These are phyloP conservation scores for Sparassis latifolia DNA, from an alignment of 1,284 basidiomycete genomes.

Conservation along the genomic window DNA sequence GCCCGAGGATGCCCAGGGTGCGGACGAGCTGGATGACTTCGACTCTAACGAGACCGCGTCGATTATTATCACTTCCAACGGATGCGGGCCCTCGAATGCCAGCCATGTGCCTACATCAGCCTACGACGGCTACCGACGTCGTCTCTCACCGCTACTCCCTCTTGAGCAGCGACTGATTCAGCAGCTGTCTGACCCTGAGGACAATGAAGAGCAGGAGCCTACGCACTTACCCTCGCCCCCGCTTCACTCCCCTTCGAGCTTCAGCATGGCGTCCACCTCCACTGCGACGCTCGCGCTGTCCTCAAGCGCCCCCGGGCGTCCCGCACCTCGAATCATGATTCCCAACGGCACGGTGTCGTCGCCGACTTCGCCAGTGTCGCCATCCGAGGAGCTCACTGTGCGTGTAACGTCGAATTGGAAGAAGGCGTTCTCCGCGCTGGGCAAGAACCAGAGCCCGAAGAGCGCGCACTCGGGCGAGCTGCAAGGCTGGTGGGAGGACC, in stretches of 20 bases:
- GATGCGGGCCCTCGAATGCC: constrained; percentile 38
- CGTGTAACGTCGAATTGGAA: constrained; percentile 68
- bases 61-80: constrained; percentile 42
- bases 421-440: constrained; percentile 50
- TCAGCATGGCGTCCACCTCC: constrained; percentile 4
- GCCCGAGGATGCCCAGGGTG: constrained; percentile 35
- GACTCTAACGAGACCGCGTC: constrained; percentile 40
- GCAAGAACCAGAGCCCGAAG: constrained; percentile 58
- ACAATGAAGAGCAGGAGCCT: constrained; percentile 52
- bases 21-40: constrained; percentile 48
- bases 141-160: constrained; percentile 56
- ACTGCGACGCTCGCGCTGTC: constrained; percentile 1
- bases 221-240: constrained; percentile 24
- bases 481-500: constrained; percentile 79
- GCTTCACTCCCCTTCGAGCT: not conserved
- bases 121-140: constrained; percentile 53
- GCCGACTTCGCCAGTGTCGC: constrained; percentile 18
- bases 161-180: constrained; percentile 63
- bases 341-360: constrained; percentile 15
- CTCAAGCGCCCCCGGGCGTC: constrained; percentile 5
- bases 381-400: constrained; percentile 43
- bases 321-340: constrained; percentile 13
- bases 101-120: constrained; percentile 43
- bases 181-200: constrained; percentile 49
- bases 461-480: constrained; percentile 61